A percentile compares a stretch with the other conserved stretches of the same genome.
Conservation (phyloP, 805 yeast species). For the Yarrowia deformans region DNA sequence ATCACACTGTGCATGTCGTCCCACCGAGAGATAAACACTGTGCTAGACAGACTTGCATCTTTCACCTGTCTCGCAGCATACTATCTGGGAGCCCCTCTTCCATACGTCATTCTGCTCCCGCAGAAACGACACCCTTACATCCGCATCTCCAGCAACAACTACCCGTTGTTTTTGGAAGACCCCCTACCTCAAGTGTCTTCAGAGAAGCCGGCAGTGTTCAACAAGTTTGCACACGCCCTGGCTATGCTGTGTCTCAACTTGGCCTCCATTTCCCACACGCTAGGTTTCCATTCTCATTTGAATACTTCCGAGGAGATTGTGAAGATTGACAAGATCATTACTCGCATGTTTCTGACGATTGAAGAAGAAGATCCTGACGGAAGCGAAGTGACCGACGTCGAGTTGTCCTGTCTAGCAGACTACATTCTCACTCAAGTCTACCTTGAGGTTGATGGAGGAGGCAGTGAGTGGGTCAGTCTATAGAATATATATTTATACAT, state of each 20-base stretch:
- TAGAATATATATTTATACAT: slow-evolving; percentile 3
- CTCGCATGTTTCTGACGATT: slow-evolving; percentile 38
- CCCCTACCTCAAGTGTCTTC: slow-evolving; percentile 27
- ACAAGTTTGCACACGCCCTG: slow-evolving; percentile 47
- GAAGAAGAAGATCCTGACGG: slow-evolving; percentile 4
- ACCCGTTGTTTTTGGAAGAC: slow-evolving; percentile 31
- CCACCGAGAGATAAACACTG: slow-evolving; percentile 45
- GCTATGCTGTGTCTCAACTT: slow-evolving; percentile 50
- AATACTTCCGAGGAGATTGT: slow-evolving; percentile 44
- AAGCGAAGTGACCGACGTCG: slow-evolving; percentile 10
- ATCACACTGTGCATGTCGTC: slow-evolving; percentile 21
- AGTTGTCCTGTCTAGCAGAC: slow-evolving; percentile 39
- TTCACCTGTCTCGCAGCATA: slow-evolving; percentile 48
- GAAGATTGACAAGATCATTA: slow-evolving; percentile 45
- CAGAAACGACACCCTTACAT: slow-evolving; percentile 44
- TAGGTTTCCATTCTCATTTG: slow-evolving; percentile 45
- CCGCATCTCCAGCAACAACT: slow-evolving; percentile 41
- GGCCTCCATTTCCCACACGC: slow-evolving; percentile 46
- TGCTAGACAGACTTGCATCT: slow-evolving; percentile 49
- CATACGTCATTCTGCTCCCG: slow-evolving; percentile 48
- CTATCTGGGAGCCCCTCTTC: slow-evolving; percentile 49
- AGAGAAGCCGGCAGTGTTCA: slow-evolving; percentile 47
- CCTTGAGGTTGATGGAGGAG: slow-evolving; percentile 49
- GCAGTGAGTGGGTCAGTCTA: slow-evolving; percentile 49
- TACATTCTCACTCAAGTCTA: slow-evolving; percentile 49